Conservation (phyloP, 176 grass and related monocot species). For the Carex scoparia region DNA sequence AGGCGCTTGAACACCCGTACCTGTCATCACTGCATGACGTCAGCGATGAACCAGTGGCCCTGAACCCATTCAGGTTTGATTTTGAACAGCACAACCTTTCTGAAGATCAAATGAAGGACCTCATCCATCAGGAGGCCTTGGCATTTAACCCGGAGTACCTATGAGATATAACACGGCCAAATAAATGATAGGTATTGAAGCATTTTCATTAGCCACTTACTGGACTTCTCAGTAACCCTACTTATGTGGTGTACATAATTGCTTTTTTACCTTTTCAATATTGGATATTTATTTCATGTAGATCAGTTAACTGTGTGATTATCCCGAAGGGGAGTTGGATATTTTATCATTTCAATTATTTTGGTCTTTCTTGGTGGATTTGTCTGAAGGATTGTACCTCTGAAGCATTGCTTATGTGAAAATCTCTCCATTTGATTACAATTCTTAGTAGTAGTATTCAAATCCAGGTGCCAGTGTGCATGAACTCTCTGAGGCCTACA, state of each 20-base stretch:
- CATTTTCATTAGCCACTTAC: conserved; percentile 7
- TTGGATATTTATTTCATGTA: conserved; percentile 2
- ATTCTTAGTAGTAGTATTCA: background rate
- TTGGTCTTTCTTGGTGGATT: conserved; percentile 6
- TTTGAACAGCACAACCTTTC: conserved; percentile 92
- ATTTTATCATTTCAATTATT: background rate
- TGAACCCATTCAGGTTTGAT: conserved; percentile 78
- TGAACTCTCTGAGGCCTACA: background rate
- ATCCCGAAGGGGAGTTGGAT: conserved; percentile 3
- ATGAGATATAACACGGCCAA: conserved; percentile 18
- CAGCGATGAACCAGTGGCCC: conserved; percentile 81
- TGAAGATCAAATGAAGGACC: conserved; percentile 98
- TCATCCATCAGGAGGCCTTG: conserved; percentile 85
- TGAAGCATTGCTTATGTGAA: conserved; percentile 8
- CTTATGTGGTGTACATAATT: conserved; percentile 22
- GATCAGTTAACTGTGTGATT: conserved; percentile 3
- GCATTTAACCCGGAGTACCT: conserved; percentile 81
- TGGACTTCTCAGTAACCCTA: conserved; percentile 4
- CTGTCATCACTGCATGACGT: conserved; percentile 88
- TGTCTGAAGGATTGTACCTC: background rate
- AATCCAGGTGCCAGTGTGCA: background rate
- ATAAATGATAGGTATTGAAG: background rate
- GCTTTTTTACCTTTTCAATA: background rate
- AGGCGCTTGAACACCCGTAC: conserved; percentile 93
- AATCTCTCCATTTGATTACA: background rate